These are phyloP conservation scores for Lentinus brumalis DNA, from an alignment of 768 basidiomycete genomes.

Conservation along the genomic window DNA sequence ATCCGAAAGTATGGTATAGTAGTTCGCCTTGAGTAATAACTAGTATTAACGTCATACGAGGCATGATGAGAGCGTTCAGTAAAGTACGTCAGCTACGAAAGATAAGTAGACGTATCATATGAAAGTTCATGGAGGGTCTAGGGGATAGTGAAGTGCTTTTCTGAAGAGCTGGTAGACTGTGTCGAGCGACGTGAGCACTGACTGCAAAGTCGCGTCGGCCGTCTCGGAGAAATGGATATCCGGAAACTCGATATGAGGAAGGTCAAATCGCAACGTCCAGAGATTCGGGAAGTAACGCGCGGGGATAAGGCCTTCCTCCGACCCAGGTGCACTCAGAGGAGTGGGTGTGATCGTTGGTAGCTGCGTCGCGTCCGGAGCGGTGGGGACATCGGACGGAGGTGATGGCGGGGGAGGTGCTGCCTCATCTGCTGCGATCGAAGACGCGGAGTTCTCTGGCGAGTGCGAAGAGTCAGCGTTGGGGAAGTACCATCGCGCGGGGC, in stretches of 20 bases:
- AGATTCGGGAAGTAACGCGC: constrained; percentile 34
- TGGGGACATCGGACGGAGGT: neutral
- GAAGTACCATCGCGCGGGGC: constrained; percentile 21
- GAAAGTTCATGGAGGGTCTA: constrained; percentile 46
- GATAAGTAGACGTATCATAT: neutral
- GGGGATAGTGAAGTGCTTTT: constrained; percentile 57
- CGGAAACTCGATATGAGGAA: constrained; percentile 5
- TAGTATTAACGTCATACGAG: constrained; percentile 5
- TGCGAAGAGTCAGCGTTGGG: neutral
- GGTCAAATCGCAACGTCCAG: constrained; percentile 26
- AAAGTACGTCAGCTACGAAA: constrained; percentile 2
- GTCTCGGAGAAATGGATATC: constrained; percentile 38
- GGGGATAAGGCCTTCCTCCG: constrained; percentile 2
- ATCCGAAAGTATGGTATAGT: constrained; percentile 3
- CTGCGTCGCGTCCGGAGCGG: constrained; percentile 21
- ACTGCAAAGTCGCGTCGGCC: constrained; percentile 30
- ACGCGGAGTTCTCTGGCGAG: neutral
- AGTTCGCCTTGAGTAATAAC: neutral
- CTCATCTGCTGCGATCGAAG: neutral
- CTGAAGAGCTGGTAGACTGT: constrained; percentile 51
- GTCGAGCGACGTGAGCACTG: constrained; percentile 41
- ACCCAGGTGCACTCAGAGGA: neutral
- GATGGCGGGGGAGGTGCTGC: neutral
- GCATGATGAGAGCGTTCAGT: neutral
- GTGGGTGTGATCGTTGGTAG: constrained; percentile 17